A percentile compares a stretch with the other conserved stretches of the same genome.
These are phyloP conservation scores for Microsporum canis DNA, from an alignment of 2,329 filamentous ascomycete species.

Conservation along the genomic window DNA sequence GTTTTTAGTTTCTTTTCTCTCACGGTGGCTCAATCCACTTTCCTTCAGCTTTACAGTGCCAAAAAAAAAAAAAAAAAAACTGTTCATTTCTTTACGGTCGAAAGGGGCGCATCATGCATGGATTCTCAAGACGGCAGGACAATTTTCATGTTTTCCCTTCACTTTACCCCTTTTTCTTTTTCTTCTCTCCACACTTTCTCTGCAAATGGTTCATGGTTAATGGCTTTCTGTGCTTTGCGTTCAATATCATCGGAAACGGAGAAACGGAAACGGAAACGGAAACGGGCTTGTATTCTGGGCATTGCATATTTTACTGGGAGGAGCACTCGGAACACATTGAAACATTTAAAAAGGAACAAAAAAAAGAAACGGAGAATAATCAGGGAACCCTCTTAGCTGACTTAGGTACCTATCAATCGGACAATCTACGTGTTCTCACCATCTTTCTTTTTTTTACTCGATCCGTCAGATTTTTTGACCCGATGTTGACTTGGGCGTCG, in stretches of 20 bases:
- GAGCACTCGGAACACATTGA: not conserved
- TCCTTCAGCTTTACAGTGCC: not conserved
- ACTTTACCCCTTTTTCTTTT: not conserved
- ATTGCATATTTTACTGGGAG: not conserved
- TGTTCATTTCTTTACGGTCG: not conserved
- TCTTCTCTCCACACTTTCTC: not conserved
- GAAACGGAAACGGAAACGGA: not conserved
- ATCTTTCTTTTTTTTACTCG: not conserved
- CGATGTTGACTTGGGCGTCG: not conserved
- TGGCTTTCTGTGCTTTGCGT: not conserved
- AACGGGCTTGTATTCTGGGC: conserved; percentile 1
- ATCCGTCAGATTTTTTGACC: not conserved
- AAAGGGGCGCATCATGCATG: not conserved
- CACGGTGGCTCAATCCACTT: not conserved
- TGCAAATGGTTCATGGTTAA: not conserved
- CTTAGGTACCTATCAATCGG: not conserved
- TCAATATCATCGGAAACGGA: not conserved
- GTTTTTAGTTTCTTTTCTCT: not conserved
- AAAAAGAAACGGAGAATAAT: not conserved
- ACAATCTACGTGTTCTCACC: not conserved
- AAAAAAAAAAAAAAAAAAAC: not conserved
- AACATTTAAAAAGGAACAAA: not conserved
- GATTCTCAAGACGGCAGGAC: not conserved
- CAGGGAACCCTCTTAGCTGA: not conserved
- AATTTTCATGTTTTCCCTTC: not conserved